These are phyloP conservation scores for Apiospora koreana DNA, from an alignment of 2,329 filamentous ascomycete species.

Conservation along the genomic window DNA sequence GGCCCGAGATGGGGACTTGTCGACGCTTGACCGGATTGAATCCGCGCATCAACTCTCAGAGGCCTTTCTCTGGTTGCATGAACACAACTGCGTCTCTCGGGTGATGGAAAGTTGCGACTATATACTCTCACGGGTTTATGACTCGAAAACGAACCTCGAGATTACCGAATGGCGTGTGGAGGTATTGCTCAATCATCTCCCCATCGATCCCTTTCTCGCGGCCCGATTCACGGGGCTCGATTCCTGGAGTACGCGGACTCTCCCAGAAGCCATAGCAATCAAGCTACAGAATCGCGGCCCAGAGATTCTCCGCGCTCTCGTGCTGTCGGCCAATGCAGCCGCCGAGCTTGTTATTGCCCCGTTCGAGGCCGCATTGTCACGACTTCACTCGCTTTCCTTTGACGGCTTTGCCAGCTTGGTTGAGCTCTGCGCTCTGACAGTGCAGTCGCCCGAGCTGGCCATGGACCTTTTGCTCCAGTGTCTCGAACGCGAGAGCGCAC, in stretches of 20 bases:
- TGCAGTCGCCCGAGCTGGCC: slow-evolving; percentile 30
- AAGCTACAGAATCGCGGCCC: background rate
- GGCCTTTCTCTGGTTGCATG: background rate
- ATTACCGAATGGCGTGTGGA: background rate
- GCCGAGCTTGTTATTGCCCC: slow-evolving; percentile 29
- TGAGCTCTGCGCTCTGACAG: slow-evolving; percentile 33
- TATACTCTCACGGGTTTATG: background rate
- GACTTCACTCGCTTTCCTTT: slow-evolving; percentile 27
- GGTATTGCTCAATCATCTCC: background rate
- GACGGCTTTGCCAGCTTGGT: slow-evolving; percentile 30
- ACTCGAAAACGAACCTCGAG: too few relatives aligned
- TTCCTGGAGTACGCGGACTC: background rate
- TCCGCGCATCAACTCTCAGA: background rate
- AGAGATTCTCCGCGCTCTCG: background rate
- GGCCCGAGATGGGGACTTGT: background rate
- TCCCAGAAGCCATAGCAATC: background rate
- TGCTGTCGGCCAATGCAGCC: slow-evolving; percentile 27
- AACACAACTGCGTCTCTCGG: background rate
- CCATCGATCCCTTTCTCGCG: background rate
- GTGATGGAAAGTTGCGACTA: background rate
- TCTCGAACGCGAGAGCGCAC: slow-evolving; percentile 33
- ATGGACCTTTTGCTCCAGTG: slow-evolving; percentile 31
- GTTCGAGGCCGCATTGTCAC: slow-evolving; percentile 26
- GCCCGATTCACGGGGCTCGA: background rate
- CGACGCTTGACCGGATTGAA: background rate